phyloP scores from a whole-genome alignment of 805 yeast genomes.

The Isabelozyma heimii region DNA sequence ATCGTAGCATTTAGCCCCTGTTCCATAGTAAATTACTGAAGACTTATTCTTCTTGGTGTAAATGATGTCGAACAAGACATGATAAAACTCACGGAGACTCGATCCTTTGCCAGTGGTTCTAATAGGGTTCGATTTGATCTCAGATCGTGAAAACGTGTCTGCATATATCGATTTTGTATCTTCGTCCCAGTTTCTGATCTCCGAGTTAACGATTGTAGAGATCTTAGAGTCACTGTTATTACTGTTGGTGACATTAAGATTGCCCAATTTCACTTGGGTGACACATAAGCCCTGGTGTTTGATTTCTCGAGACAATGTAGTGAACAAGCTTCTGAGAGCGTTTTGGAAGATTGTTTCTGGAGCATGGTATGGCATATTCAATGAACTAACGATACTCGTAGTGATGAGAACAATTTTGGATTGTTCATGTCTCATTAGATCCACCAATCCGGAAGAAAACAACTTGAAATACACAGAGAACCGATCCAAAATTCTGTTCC shows the following conservation, averaged over 20 bases:
- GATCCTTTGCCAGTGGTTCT: conserved; percentile 26
- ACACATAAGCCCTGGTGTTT: conserved; percentile 32
- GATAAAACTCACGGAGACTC: conserved; percentile 35
- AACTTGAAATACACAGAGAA: conserved; percentile 49
- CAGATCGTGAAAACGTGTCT: conserved; percentile 27
- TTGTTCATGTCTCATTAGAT: conserved; percentile 48
- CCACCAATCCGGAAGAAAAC: conserved; percentile 54
- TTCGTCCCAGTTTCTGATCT: conserved; percentile 37
- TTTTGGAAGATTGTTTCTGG: conserved; percentile 57
- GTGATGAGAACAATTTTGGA: conserved; percentile 51
- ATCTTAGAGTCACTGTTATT: conserved; percentile 17
- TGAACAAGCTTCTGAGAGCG: conserved; percentile 37
- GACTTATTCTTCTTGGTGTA: conserved; percentile 21
- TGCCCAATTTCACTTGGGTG: conserved; percentile 41
- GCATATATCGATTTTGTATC: conserved; percentile 33
- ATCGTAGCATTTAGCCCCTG: conserved; percentile 41
- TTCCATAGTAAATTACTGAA: conserved; percentile 38
- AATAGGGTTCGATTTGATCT: conserved; percentile 27
- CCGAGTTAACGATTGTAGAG: conserved; percentile 30
- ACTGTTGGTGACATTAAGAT: conserved; percentile 28
- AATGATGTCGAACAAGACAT: conserved; percentile 37
- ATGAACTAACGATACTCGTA: conserved; percentile 54
- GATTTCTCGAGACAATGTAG: conserved; percentile 34
- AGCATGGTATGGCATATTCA: conserved; percentile 61
- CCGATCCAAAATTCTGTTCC: conserved; percentile 50